Evolutionary conservation across 1,139 yeast genomes (phyloP).

Genomic region (Sugiyamaella pinicola): DNA sequence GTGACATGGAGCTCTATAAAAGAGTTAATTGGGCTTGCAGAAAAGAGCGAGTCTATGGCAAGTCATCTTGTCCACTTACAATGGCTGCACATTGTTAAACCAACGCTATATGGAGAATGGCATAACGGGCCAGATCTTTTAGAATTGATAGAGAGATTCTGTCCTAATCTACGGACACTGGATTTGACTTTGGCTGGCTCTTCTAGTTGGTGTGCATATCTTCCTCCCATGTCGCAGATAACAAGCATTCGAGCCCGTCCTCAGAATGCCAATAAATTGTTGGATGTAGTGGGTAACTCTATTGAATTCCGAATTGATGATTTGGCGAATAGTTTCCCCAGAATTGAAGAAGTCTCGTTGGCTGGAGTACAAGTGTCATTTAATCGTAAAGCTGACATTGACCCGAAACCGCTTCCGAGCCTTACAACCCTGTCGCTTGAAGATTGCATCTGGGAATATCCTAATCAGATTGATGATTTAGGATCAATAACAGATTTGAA

Average conservation of each 20-base stretch:
- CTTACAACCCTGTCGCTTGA: constrained; percentile 22
- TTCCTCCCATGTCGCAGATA: constrained; percentile 16
- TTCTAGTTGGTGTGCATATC: constrained; percentile 33
- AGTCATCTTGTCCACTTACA: constrained; percentile 21
- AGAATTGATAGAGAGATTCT: constrained; percentile 23
- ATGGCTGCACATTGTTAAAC: constrained; percentile 23
- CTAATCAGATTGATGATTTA: constrained; percentile 31
- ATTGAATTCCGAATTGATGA: constrained; percentile 24
- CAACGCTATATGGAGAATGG: constrained; percentile 37
- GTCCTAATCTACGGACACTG: constrained; percentile 24
- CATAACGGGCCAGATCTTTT: constrained; percentile 28
- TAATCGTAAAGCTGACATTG: constrained; percentile 19
- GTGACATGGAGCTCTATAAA: constrained; percentile 26
- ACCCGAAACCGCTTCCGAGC: constrained; percentile 18
- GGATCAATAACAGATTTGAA: constrained; percentile 27
- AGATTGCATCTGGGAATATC: constrained; percentile 36
- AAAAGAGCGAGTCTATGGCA: constrained; percentile 8
- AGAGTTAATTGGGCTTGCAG: constrained; percentile 19
- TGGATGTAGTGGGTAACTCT: constrained; percentile 6
- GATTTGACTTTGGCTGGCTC: constrained; percentile 30
- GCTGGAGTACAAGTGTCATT: constrained; percentile 29
- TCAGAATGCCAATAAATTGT: neutral
- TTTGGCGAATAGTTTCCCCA: constrained; percentile 23
- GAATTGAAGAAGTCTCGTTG: constrained; percentile 22
- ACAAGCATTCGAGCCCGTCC: constrained; percentile 16